Conservation (phyloP, 2,329 filamentous ascomycete species). For the Colletotrichum karsti region DNA sequence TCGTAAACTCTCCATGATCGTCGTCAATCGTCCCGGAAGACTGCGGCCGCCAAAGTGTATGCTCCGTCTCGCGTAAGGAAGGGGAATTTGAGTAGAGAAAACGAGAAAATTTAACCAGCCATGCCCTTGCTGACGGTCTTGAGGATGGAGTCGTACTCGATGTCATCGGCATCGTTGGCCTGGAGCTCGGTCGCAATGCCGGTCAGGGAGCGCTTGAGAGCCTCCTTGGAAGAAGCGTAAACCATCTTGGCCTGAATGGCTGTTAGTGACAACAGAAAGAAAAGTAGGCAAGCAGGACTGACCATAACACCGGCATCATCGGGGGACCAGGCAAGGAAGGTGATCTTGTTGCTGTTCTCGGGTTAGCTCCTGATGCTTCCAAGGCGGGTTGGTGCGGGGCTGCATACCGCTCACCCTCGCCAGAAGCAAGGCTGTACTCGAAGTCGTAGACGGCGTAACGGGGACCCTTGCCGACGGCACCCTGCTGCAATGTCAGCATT, state of each 20-base stretch:
- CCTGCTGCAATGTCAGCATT: conserved; percentile 47
- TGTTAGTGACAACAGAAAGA: conserved; percentile 13
- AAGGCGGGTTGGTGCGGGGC: conserved; percentile 7
- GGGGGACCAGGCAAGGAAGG: conserved; percentile 82
- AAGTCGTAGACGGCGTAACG: conserved; percentile 89
- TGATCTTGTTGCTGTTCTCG: conserved; percentile 73
- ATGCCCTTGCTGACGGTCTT: conserved; percentile 71
- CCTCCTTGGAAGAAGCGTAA: conserved; percentile 89
- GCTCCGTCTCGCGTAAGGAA: conserved; percentile 30
- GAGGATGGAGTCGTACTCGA: conserved; percentile 79
- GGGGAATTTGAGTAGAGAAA: not conserved
- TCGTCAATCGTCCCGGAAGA: conserved; percentile 33
- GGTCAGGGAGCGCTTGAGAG: conserved; percentile 81
- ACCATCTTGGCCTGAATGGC: conserved; percentile 81
- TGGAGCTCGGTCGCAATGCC: conserved; percentile 81
- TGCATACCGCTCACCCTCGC: conserved; percentile 75
- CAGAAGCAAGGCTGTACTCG: conserved; percentile 75
- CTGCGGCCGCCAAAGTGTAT: conserved; percentile 32
- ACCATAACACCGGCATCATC: conserved; percentile 85
- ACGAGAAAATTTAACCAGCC: conserved; percentile 49
- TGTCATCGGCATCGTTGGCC: conserved; percentile 85
- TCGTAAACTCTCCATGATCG: conserved; percentile 36
- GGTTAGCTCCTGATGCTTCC: conserved; percentile 31
- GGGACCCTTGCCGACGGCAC: conserved; percentile 71
- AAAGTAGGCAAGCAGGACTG: conserved; percentile 41